Evolutionary conservation across 192 early-diverging fungal genomes (phyloP), one percentile per base, ranked within the genome.

Genomic region (Podila minutissima): DNA sequence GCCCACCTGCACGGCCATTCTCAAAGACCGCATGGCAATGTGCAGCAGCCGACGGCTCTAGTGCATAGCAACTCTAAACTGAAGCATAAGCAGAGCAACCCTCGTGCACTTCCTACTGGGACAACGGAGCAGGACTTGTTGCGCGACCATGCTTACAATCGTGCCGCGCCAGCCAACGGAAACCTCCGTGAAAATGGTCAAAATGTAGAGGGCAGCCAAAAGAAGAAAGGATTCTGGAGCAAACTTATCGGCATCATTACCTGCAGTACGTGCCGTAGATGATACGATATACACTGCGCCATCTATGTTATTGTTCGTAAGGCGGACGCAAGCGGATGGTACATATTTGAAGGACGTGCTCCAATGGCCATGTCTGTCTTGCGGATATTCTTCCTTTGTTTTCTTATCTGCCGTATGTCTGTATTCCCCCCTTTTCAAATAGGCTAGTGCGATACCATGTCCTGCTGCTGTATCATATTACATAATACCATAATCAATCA

Each of bases 181-280:
- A 55, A 55, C 53, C 20, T 55, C 24, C 53, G 22, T 5, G 53
- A 55, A 11, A 22, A 55, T 55, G 53, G 53, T 2, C 53, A 55
- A 17, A n/a, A 24, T 17, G n/a, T 4, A n/a, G 53, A 55, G 22
- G 76, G 61, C 29, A 68, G 69, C 61, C 76, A 79, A 33, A 72
- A 79, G 70, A 79, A 79, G 70, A 79, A 79, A 55, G 66, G 76
- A 31, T 79, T 85, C 74, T 82, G 78, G 79, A 81, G 77, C 75
- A 85, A 85, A 57, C 62, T 85, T 20, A 82, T 85, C 9, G 74
- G 84, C 50, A 79, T 85, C 37, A 85, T 85, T 57, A 85, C 84
- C 24, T 85, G 84, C 70, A 85, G 84, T 82, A 82, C 69, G 78
- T 85, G 53, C 53, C 53, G 53, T 55, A 55, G 53, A 55, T 55